Evolutionary conservation across 169 alveolate genomes (phyloP).

Genomic region (Eimeria brunetti): DNA sequence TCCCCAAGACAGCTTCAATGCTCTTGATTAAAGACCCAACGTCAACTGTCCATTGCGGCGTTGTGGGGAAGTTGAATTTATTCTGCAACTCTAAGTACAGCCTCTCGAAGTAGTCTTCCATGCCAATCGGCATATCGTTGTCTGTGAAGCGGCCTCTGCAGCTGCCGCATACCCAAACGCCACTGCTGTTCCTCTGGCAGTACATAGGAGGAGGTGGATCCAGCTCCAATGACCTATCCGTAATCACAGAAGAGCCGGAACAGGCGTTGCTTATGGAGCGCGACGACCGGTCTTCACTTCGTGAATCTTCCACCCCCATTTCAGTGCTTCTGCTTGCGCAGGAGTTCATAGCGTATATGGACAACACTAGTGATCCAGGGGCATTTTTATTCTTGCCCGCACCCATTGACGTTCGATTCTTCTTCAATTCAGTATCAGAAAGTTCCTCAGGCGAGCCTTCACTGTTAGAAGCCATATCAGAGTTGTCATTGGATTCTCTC

Average conservation of each 20-base stretch:
- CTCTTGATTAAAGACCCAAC: conserved; percentile 50
- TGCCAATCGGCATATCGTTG: conserved; percentile 76
- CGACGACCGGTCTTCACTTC: conserved; percentile 18
- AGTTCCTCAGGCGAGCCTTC: conserved; percentile 42
- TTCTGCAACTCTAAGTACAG: conserved; percentile 47
- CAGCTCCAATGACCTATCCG: neutral
- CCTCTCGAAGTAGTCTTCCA: conserved; percentile 65
- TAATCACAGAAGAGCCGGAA: conserved; percentile 9
- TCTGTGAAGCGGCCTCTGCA: conserved; percentile 70
- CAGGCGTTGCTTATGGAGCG: conserved; percentile 40
- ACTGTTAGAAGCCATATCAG: conserved; percentile 46
- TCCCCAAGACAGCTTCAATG: conserved; percentile 68
- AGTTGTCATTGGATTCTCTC: conserved; percentile 4
- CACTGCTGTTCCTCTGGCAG: conserved; percentile 49
- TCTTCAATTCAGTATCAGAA: conserved; percentile 20
- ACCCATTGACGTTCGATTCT: neutral
- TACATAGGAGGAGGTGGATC: conserved; percentile 21
- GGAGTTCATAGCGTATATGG: conserved; percentile 44
- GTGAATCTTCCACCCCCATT: neutral
- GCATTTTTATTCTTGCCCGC: neutral
- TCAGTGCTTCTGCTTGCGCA: conserved; percentile 61
- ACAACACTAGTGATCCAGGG: conserved; percentile 13
- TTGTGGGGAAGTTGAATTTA: conserved; percentile 54
- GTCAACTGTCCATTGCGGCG: conserved; percentile 72
- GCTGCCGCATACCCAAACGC: conserved; percentile 57